phyloP scores from a whole-genome alignment of 768 basidiomycete genomes.

The Pleurotus ostreatus region DNA sequence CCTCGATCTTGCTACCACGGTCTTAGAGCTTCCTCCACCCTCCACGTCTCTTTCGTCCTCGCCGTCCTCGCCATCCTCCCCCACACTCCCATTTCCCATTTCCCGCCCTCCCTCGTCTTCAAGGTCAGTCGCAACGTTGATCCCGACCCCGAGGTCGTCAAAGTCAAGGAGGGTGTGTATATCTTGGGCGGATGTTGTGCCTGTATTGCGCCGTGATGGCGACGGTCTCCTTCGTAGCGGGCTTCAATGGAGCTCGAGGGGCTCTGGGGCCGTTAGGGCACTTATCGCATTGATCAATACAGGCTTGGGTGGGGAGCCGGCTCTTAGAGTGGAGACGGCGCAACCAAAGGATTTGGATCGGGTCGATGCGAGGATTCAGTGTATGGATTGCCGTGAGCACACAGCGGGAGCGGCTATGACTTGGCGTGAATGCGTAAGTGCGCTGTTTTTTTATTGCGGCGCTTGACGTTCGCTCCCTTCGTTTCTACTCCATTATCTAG shows the following conservation, averaged over 20 bases:
- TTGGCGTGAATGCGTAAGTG: constrained; percentile 3
- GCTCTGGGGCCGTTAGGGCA: background rate
- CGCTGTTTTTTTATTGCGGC: background rate
- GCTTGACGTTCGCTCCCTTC: too few relatives aligned
- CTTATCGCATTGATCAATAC: background rate
- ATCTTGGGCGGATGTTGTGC: background rate
- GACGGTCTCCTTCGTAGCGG: background rate
- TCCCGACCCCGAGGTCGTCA: background rate
- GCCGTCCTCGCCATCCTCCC: too few relatives aligned
- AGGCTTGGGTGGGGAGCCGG: background rate
- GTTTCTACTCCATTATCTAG: background rate
- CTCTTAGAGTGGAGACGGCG: background rate
- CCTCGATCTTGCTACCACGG: background rate
- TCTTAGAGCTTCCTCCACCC: background rate
- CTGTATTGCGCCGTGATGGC: background rate
- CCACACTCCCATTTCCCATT: too few relatives aligned
- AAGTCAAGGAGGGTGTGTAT: background rate
- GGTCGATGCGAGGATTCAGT: background rate
- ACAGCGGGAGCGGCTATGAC: background rate
- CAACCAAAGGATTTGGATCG: background rate
- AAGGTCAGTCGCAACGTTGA: background rate
- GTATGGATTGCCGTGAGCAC: background rate
- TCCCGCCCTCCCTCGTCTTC: background rate
- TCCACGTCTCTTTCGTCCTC: too few relatives aligned
- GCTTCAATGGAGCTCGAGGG: background rate